phyloP scores from a whole-genome alignment of 192 early-diverging fungal genomes.

The Geosiphon pyriformis region DNA sequence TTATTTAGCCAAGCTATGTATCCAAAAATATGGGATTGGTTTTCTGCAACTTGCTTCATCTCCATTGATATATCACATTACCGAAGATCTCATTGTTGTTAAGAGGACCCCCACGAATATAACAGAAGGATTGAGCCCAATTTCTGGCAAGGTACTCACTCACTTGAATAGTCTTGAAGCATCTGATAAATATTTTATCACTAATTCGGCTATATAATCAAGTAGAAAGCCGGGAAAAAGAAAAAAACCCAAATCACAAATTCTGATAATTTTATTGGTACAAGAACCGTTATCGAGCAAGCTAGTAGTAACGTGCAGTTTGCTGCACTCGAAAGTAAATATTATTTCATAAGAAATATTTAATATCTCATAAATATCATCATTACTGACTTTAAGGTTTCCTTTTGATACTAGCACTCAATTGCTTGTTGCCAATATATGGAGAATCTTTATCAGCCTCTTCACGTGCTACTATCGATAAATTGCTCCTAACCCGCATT shows the following conservation, averaged over 20 bases:
- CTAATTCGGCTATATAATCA: background rate
- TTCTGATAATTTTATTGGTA: conserved; percentile 12
- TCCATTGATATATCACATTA: background rate
- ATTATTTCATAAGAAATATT: conserved; percentile 3
- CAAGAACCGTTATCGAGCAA: background rate
- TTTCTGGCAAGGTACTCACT: background rate
- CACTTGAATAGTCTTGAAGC: background rate
- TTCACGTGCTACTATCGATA: conserved; percentile 27
- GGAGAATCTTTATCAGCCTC: conserved; percentile 30
- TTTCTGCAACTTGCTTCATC: conserved; percentile 3
- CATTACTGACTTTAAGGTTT: background rate
- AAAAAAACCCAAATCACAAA: conserved; percentile 14
- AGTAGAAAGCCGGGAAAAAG: conserved; percentile 9
- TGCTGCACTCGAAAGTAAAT: conserved; percentile 25
- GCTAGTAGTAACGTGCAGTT: conserved; percentile 8
- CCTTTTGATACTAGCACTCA: conserved; percentile 11
- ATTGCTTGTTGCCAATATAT: conserved; percentile 15
- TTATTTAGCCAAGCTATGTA: conserved; percentile 8
- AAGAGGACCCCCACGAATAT: background rate
- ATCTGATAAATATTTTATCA: background rate
- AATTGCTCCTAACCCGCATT: conserved; percentile 27
- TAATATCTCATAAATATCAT: background rate
- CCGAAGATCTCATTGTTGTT: conserved; percentile 8
- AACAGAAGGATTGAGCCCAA: background rate
- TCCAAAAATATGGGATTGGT: conserved; percentile 22